These are phyloP conservation scores for Penicillium sp. DNA, from an alignment of 2,329 filamentous ascomycete genomes.

Conservation along the genomic window DNA sequence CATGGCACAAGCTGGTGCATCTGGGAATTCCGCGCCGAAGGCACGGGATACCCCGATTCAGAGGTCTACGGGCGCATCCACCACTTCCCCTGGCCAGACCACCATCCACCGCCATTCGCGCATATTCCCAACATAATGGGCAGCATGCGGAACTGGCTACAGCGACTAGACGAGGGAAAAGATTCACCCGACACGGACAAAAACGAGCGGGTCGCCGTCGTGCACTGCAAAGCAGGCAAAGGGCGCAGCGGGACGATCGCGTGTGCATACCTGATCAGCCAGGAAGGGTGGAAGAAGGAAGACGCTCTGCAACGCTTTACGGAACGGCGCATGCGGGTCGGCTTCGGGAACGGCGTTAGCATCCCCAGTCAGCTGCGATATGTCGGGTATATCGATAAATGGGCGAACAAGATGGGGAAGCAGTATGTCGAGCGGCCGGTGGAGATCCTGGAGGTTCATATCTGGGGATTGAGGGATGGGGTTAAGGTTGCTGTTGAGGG, in stretches of 20 bases:
- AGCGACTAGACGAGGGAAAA: constrained; percentile 34
- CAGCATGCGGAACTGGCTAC: constrained; percentile 87
- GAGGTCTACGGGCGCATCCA: constrained; percentile 81
- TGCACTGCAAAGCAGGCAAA: constrained; percentile 97
- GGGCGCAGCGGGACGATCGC: constrained; percentile 84
- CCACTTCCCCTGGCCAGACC: constrained; percentile 95
- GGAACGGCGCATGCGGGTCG: constrained; percentile 79
- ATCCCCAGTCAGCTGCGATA: constrained; percentile 91
- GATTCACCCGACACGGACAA: constrained; percentile 23
- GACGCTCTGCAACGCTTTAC: constrained; percentile 70
- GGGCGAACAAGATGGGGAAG: constrained; percentile 69
- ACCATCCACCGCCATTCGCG: constrained; percentile 91
- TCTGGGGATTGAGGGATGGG: constrained; percentile 82
- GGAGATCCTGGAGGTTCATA: constrained; percentile 83
- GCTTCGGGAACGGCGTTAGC: constrained; percentile 84
- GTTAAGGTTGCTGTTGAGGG: constrained; percentile 86
- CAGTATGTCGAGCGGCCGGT: constrained; percentile 77
- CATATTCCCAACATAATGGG: constrained; percentile 86
- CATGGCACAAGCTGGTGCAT: constrained; percentile 87
- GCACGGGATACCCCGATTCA: constrained; percentile 88
- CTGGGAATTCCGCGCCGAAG: constrained; percentile 97
- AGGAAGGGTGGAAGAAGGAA: constrained; percentile 68
- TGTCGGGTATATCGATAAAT: constrained; percentile 83
- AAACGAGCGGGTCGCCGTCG: constrained; percentile 69
- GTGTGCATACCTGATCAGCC: constrained; percentile 85